Evolutionary conservation across 129 eudicot genomes (phyloP), one percentile per base, ranked within the genome.

Genomic region (Logfia minima): DNA sequence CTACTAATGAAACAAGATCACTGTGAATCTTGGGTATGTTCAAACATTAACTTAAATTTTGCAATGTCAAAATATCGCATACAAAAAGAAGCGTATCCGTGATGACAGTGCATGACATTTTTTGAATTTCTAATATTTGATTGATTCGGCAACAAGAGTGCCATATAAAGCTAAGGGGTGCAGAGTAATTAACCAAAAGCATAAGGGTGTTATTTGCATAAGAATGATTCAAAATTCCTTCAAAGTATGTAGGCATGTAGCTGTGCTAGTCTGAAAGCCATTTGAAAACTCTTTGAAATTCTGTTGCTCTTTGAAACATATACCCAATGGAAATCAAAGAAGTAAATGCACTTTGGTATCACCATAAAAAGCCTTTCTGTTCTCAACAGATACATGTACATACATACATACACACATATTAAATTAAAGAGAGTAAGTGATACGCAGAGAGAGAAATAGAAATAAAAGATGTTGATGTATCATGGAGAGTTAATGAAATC

Each of bases 271-370:
- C 74, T 39, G 22, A 66, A 52, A 77, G 81, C 75, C 75, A 77
- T 68, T 65, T 10, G 55, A 68, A 67, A 31, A 19, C 58, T 56
- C 43, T 59, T 58, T 24, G 32, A 80, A 75, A 61, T 67, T 75
- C 76, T 81, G 80, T 59, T 67, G 22, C 71, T 18, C 75, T 81
- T 76, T 81, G 66, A 45, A 70, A 81, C 34, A 24, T 68, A 68
- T 73, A 77, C 31, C 75, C 75, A 77, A 77, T 68, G 58, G 81
- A 77, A 68, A 68, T 77, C 48, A 77, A 77, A 53, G 75, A 77
- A 81, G 80, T 81, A 58, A 81, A 81, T 81, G 84, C 84, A 81
- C 24, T 81, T 80, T 75, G 79, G 76, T 75, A 75, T 29, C 71
- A 75, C 75, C 84, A 74, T 43, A 75, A 66, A 66, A 67, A 18